These are phyloP conservation scores for Metschnikowia sp. DNA, from an alignment of 805 yeast species.

Conservation along the genomic window DNA sequence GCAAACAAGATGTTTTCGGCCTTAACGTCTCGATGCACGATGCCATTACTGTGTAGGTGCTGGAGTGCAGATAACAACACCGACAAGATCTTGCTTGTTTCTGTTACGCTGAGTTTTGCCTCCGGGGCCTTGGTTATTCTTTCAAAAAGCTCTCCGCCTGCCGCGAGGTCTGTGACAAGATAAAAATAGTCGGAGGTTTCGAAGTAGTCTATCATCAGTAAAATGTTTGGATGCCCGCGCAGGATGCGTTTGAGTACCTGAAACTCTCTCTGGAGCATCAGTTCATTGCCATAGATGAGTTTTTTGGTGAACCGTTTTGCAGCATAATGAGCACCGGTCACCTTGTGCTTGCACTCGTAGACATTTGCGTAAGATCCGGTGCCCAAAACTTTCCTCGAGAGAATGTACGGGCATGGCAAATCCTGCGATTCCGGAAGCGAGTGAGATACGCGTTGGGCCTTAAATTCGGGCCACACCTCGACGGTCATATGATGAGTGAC, in stretches of 20 bases:
- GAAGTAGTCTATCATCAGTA: conserved; percentile 64
- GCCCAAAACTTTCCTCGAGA: conserved; percentile 25
- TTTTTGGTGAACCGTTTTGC: conserved; percentile 51
- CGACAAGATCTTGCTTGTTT: conserved; percentile 47
- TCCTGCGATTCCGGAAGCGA: conserved; percentile 14
- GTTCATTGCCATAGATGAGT: conserved; percentile 51
- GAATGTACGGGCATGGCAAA: conserved; percentile 32
- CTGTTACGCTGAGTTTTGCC: conserved; percentile 43
- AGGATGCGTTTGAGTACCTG: conserved; percentile 50
- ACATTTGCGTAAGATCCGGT: conserved; percentile 50
- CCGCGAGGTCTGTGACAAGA: conserved; percentile 64
- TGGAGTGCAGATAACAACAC: conserved; percentile 53
- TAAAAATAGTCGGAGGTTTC: conserved; percentile 58
- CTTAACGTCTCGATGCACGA: conserved; percentile 70
- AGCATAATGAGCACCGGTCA: conserved; percentile 46
- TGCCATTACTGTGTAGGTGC: conserved; percentile 54
- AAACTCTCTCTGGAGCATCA: conserved; percentile 57
- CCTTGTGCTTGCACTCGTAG: conserved; percentile 44
- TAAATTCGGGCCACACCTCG: conserved; percentile 25
- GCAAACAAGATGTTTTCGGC: conserved; percentile 65
- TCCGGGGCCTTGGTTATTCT: conserved; percentile 41
- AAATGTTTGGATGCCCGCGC: conserved; percentile 49
- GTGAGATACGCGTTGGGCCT: conserved; percentile 15
- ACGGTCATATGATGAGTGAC: conserved; percentile 2
- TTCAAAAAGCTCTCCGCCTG: conserved; percentile 67